Evolutionary conservation across 768 basidiomycete species (phyloP).

Genomic region (Leccinum rimulosum): DNA sequence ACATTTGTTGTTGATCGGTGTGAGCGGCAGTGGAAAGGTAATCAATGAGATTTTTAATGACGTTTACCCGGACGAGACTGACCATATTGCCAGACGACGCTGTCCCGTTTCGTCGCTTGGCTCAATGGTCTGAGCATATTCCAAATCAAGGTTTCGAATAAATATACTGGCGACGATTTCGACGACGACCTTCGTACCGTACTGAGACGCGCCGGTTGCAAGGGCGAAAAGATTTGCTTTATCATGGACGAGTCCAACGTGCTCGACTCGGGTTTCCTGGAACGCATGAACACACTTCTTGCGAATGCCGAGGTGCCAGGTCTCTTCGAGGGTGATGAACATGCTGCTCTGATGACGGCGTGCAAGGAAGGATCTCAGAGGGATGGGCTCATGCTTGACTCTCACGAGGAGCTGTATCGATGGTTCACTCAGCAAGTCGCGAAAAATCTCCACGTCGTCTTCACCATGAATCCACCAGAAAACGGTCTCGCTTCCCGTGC

Average conservation of each 20-base stretch:
- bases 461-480: constrained; percentile 98
- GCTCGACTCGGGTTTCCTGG: constrained; percentile 96
- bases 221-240: constrained; percentile 99
- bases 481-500: constrained; percentile 94
- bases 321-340: constrained; percentile 99
- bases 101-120: constrained; percentile 99
- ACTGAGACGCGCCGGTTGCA: constrained; percentile 92
- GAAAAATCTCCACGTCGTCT: constrained; percentile 96
- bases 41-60: constrained; percentile 13
- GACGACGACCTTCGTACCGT: constrained; percentile 96
- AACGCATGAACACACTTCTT: constrained; percentile 99
- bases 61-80: constrained; percentile 12
- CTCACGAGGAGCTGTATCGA: constrained; percentile 93
- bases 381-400: constrained; percentile 97
- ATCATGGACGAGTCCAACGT: constrained; percentile 99
- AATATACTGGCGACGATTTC: constrained; percentile 97
- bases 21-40: constrained; percentile 98
- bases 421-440: constrained; percentile 99
- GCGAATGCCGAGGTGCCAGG: constrained; percentile 99
- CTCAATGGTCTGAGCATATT: constrained; percentile 99
- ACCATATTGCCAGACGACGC: constrained; percentile 66
- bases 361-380: constrained; percentile 99
- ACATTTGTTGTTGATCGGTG: constrained; percentile 93
- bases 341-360: constrained; percentile 96
- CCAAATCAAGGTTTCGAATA: constrained; percentile 99